Evolutionary conservation across 2,329 filamentous ascomycete species (phyloP).

Genomic region (Xylariaceae sp.): DNA sequence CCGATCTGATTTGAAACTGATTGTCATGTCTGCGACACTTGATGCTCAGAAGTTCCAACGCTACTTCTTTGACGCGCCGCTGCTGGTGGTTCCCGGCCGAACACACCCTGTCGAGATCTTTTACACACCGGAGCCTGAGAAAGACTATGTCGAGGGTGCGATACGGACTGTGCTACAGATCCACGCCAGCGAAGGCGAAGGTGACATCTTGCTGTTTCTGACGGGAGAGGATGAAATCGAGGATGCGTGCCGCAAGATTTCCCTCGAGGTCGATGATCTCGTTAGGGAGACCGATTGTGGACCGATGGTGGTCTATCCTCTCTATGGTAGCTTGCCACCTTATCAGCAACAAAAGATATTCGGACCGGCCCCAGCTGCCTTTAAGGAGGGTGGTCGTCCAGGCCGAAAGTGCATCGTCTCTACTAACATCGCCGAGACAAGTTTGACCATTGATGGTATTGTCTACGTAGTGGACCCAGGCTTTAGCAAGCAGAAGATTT

Average conservation of each 20-base stretch:
- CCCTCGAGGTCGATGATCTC: slow-evolving; percentile 86
- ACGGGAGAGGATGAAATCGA: slow-evolving; percentile 99
- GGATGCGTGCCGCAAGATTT: slow-evolving; percentile 89
- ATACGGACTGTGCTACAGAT: slow-evolving; percentile 95
- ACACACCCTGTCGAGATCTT: slow-evolving; percentile 98
- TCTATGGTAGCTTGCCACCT: slow-evolving; percentile 90
- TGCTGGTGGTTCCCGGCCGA: slow-evolving; percentile 89
- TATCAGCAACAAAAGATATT: slow-evolving; percentile 95
- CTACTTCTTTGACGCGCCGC: slow-evolving; percentile 91
- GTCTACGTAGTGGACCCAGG: slow-evolving; percentile 99
- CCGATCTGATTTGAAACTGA: slow-evolving; percentile 88
- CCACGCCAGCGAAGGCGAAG: slow-evolving; percentile 85
- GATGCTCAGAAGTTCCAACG: slow-evolving; percentile 97
- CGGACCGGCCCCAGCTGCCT: slow-evolving; percentile 73
- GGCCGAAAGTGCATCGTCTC: slow-evolving; percentile 93
- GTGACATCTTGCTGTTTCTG: slow-evolving; percentile 89
- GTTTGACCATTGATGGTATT: slow-evolving; percentile 95
- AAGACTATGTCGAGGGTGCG: slow-evolving; percentile 94
- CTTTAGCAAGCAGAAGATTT: slow-evolving; percentile 99
- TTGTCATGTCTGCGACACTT: slow-evolving; percentile 97
- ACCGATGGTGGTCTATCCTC: slow-evolving; percentile 82
- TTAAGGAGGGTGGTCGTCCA: slow-evolving; percentile 70
- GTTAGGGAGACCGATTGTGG: slow-evolving; percentile 86
- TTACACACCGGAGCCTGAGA: slow-evolving; percentile 93
- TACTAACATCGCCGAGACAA: slow-evolving; percentile 97